Percentiles rank a stretch among this genome's conserved stretches.
Evolutionary conservation across 177 flowering plant species (phyloP).

Genomic region (Vitis hybrid): DNA sequence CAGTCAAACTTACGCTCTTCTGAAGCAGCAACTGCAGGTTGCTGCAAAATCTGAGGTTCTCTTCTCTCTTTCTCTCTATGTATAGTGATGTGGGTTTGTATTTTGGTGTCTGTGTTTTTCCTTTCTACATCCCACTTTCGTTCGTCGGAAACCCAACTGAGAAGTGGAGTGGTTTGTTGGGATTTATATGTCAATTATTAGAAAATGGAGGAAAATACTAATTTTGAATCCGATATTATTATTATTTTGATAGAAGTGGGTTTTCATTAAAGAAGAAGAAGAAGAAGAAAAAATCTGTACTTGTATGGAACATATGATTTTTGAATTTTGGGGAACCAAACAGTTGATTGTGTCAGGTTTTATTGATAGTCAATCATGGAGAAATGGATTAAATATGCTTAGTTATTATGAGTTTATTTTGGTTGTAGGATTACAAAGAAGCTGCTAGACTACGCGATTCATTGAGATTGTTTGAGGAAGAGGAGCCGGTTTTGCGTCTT

Average conservation of each 20-base stretch:
- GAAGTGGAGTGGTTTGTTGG: too few relatives aligned
- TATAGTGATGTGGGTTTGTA: too few relatives aligned
- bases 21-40: conserved; percentile 84
- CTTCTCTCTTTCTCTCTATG: not conserved
- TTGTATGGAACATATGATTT: too few relatives aligned
- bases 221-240: too few relatives aligned
- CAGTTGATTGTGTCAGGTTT: not conserved
- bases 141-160: too few relatives aligned
- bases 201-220: too few relatives aligned
- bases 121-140: too few relatives aligned
- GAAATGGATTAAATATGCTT: not conserved
- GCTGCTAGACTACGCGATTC: conserved; percentile 92
- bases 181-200: too few relatives aligned
- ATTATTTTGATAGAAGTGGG: too few relatives aligned
- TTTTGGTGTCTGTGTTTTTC: too few relatives aligned
- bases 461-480: conserved; percentile 72
- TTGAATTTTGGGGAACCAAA: not conserved
- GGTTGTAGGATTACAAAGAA: conserved; percentile 74
- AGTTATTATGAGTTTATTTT: not conserved
- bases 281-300: too few relatives aligned
- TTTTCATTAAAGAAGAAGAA: too few relatives aligned
- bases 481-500: conserved; percentile 78
- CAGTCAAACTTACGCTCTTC: conserved; percentile 67
- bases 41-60: conserved; percentile 85
- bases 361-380: not conserved